Evolutionary conservation across 768 basidiomycete species (phyloP), one percentile per base, ranked within the genome.

Genomic region (Imleria badia): DNA sequence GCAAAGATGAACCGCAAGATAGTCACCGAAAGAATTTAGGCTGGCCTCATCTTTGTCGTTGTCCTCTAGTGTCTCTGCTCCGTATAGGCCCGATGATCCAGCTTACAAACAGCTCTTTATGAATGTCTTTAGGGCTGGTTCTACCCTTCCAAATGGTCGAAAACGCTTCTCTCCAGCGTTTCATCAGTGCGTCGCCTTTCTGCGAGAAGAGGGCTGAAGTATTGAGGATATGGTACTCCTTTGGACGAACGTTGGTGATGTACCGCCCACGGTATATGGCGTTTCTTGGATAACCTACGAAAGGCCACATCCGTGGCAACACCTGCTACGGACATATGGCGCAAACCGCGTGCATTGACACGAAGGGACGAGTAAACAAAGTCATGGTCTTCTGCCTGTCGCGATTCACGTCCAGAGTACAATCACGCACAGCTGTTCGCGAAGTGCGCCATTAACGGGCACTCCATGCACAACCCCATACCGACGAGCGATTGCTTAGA

Each of bases 211-310:
- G 49, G 40, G 40, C 49, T 26, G 49, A 41, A n/a, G 39, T 51
- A 17, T 51, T 51, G 6, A 51, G 40, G 40, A 51, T 42, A 33
- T 51, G 49, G 12, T 51, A 51, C n/a, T 51, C 49, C 30, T 51
- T 51, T 34, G 49, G 49, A 23, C 40, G 40, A 42, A 51, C 40
- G 40, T 51, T 42, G 40, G 49, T 51, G 20, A 51, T 42, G 31
- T 51, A 51, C 49, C 49, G 12, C 49, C 31, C 40, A 51, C 34
- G 9, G 49, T 42, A 26, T 19, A 51, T 51, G 40, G 49, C 5
- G 40, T 42, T 5, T 51, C 31, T 51, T 50, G 30, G 20, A 50
- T 42, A 26, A 50, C n/a, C n/a, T n/a, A n/a, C n/a, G n/a, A n/a
- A n/a, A n/a, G n/a, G n/a, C n/a, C n/a, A n/a, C n/a, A n/a, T n/a